phyloP scores from a whole-genome alignment of 139 green algal species.

The Volvox reticuliferus region DNA sequence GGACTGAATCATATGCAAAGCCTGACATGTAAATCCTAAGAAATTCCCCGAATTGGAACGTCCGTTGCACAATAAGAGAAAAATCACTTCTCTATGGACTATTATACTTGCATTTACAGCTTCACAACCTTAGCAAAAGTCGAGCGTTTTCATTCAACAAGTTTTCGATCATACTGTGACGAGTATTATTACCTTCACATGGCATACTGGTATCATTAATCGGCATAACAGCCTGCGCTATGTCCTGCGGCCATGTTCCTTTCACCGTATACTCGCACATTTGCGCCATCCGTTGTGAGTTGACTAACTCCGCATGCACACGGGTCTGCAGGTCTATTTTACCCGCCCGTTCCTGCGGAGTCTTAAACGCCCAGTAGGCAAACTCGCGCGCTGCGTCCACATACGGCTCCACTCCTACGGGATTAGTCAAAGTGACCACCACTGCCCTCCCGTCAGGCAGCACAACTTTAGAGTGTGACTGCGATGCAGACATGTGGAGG shows the following conservation, averaged over 20 bases:
- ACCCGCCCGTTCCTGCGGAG: slow-evolving; percentile 23
- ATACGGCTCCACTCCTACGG: slow-evolving; percentile 67
- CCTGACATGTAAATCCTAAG: no score
- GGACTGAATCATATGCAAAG: no score
- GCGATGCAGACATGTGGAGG: slow-evolving; percentile 58
- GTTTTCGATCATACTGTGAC: slow-evolving; percentile 1
- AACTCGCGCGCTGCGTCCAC: slow-evolving; percentile 44
- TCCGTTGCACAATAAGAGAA: no score
- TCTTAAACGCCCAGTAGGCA: slow-evolving; percentile 37
- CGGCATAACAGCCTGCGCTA: no score
- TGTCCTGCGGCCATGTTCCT: not conserved
- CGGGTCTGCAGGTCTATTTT: slow-evolving; percentile 28
- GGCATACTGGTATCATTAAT: no score
- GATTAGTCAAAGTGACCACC: slow-evolving; percentile 56
- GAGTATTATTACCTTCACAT: no score
- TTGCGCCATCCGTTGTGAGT: slow-evolving; percentile 31
- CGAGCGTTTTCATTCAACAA: slow-evolving; percentile 1
- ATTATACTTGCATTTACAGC: not conserved
- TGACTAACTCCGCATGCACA: slow-evolving; percentile 33
- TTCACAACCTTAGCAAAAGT: slow-evolving; percentile 8
- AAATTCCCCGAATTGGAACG: no score
- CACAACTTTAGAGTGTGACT: slow-evolving; percentile 52
- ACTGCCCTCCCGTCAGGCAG: slow-evolving; percentile 55
- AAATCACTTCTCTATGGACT: no score
- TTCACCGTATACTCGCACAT: slow-evolving; percentile 16